A percentile compares a stretch with the other conserved stretches of the same genome.
Conservation (phyloP, 2,329 filamentous ascomycete species). For the Neobulgaria alba region DNA sequence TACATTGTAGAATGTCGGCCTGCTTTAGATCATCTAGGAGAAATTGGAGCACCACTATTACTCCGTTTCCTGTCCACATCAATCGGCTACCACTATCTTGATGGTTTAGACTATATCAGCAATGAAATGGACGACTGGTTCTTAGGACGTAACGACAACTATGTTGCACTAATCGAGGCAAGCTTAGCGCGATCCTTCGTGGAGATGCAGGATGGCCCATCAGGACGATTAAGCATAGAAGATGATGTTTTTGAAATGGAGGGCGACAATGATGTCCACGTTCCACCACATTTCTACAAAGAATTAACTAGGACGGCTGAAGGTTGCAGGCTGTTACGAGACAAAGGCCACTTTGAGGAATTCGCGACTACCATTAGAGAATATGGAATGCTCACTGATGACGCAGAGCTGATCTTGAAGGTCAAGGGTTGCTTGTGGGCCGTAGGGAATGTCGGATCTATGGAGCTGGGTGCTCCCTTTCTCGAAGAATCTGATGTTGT, state of each 20-base stretch:
- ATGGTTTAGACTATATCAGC: constrained; percentile 95
- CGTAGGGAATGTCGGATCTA: constrained; percentile 93
- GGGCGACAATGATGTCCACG: constrained; percentile 37
- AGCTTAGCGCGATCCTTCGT: constrained; percentile 78
- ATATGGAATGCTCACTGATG: constrained; percentile 75
- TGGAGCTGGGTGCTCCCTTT: constrained; percentile 94
- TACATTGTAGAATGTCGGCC: constrained; percentile 96
- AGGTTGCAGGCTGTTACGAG: constrained; percentile 78
- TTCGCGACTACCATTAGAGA: constrained; percentile 85
- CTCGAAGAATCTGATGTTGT: constrained; percentile 86
- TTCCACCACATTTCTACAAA: constrained; percentile 96
- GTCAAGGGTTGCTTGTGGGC: constrained; percentile 98
- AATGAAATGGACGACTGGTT: constrained; percentile 99
- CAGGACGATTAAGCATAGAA: constrained; percentile 29
- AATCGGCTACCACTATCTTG: constrained; percentile 94
- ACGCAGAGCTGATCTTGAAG: constrained; percentile 78
- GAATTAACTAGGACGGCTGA: constrained; percentile 89
- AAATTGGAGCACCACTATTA: constrained; percentile 89
- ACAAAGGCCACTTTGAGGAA: constrained; percentile 94
- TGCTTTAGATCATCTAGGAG: constrained; percentile 87
- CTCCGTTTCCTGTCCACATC: constrained; percentile 91
- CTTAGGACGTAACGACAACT: constrained; percentile 90
- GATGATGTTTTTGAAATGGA: constrained; percentile 36
- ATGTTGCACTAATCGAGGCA: constrained; percentile 91
- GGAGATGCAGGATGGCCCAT: constrained; percentile 34